Conservation (phyloP, 2,329 filamentous ascomycete genomes). For the Aspergillus fumigatiaffinis region DNA sequence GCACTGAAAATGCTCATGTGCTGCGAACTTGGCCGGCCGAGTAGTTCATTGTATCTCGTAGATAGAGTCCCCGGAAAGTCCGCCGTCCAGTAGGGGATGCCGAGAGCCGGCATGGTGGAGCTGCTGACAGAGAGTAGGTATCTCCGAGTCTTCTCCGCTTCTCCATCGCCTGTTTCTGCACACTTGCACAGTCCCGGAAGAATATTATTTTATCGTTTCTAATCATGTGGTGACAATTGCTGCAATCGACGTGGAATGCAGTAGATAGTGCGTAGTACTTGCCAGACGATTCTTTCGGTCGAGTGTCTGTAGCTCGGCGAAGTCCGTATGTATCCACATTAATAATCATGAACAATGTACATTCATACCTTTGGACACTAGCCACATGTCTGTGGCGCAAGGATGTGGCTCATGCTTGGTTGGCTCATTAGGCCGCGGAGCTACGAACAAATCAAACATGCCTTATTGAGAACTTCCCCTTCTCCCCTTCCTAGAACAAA, state of each 20-base stretch:
- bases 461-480: not conserved
- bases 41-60: too few relatives aligned
- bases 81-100: not conserved
- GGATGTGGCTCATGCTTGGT: not conserved
- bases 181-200: not conserved
- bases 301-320: not conserved
- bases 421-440: not conserved
- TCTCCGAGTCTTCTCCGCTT: not conserved
- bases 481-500: not conserved
- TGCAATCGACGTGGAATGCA: constrained; percentile 2
- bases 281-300: constrained; percentile 2
- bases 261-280: not conserved
- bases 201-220: not conserved
- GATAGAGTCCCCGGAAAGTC: not conserved
- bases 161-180: not conserved
- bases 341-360: not conserved
- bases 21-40: not conserved
- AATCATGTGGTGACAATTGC: not conserved
- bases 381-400: not conserved
- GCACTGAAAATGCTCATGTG: not conserved
- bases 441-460: not conserved
- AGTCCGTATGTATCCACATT: not conserved
- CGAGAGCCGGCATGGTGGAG: not conserved
- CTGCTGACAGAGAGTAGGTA: not conserved
- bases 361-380: not conserved